phyloP scores from a whole-genome alignment of 345 rosid species.

The Psidium friedrichsthalianum region DNA sequence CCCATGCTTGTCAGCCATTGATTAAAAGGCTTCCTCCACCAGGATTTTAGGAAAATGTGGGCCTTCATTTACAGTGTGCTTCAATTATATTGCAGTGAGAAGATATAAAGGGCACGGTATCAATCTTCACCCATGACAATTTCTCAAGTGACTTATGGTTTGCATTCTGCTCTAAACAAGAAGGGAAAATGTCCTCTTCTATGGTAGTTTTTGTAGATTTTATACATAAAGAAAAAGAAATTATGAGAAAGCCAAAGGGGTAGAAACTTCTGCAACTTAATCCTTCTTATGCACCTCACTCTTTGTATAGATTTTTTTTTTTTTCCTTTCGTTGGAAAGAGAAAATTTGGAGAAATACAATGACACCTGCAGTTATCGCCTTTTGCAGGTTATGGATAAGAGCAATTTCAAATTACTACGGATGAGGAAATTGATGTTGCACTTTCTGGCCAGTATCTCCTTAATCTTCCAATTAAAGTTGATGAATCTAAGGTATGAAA shows the following conservation, averaged over 20 bases:
- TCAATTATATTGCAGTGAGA: not conserved
- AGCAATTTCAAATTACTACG: slow-evolving; percentile 79
- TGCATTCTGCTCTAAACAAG: not conserved
- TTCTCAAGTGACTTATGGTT: not conserved
- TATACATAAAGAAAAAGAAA: not conserved
- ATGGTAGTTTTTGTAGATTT: not conserved
- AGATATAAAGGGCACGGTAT: not conserved
- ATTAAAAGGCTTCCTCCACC: not conserved
- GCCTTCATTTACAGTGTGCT: not conserved
- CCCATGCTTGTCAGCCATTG: not conserved
- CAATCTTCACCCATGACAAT: not conserved
- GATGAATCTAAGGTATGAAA: slow-evolving; percentile 75
- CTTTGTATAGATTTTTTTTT: not conserved
- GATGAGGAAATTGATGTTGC: slow-evolving; percentile 90
- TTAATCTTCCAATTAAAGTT: slow-evolving; percentile 82
- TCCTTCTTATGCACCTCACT: not conserved
- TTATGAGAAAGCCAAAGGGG: not conserved
- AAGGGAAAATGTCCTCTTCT: not conserved
- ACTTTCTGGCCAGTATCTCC: slow-evolving; percentile 78
- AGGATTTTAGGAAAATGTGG: not conserved
- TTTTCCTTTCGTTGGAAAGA: not conserved
- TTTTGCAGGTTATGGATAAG: slow-evolving; percentile 72
- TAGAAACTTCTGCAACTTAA: not conserved
- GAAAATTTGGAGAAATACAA: not conserved
- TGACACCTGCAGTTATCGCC: not conserved